Evolutionary conservation across 345 rosid species (phyloP).

Genomic region (Streptanthus diversifolius): DNA sequence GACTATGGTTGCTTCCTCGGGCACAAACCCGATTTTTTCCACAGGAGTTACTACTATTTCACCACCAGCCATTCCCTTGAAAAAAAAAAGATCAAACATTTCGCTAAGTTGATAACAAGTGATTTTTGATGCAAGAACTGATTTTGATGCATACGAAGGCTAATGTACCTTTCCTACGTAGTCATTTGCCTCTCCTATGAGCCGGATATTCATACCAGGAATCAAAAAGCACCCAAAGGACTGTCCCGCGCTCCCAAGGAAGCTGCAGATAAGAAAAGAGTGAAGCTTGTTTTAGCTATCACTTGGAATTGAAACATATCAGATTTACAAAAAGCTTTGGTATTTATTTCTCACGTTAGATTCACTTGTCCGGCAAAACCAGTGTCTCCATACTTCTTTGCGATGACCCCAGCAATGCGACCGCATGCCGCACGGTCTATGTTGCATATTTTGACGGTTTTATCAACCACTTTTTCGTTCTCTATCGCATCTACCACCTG

Average conservation of each 20-base stretch:
- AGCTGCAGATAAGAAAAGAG: conserved; percentile 46
- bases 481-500: conserved; percentile 82
- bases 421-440: conserved; percentile 97
- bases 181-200: conserved; percentile 96
- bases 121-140: not conserved
- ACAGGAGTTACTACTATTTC: conserved; percentile 86
- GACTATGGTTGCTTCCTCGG: conserved; percentile 91
- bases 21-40: conserved; percentile 69
- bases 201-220: conserved; percentile 90
- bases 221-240: conserved; percentile 95
- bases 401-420: conserved; percentile 83
- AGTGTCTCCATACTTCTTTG: conserved; percentile 94
- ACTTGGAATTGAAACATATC: not conserved
- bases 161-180: conserved; percentile 89
- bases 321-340: not conserved
- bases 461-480: conserved; percentile 69
- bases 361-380: conserved; percentile 99
- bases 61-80: conserved; percentile 98
- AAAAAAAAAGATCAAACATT: conserved; percentile 26
- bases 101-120: not conserved
- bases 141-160: not conserved
- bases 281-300: conserved; percentile 20
- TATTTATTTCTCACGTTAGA: conserved; percentile 57
- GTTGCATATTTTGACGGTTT: conserved; percentile 75
- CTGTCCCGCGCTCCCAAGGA: conserved; percentile 95